phyloP scores from a whole-genome alignment of 345 rosid species.

The Iberis pinnata region DNA sequence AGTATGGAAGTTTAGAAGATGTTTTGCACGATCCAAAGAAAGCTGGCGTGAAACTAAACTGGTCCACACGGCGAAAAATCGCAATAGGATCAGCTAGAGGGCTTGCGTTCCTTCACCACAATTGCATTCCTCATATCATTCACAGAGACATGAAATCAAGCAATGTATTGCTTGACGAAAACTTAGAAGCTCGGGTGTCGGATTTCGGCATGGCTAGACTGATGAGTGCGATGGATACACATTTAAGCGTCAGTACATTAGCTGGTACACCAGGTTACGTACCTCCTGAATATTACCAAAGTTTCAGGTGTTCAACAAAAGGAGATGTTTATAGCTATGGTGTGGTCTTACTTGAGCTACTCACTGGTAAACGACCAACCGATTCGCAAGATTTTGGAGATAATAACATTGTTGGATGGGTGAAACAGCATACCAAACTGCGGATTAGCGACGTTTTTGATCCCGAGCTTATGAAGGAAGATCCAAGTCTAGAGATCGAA shows the following conservation, averaged over 20 bases:
- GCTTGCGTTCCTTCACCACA: conserved; percentile 85
- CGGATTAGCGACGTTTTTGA: conserved; percentile 64
- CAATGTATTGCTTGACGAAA: conserved; percentile 84
- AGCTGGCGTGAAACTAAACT: not conserved
- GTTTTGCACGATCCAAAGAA: conserved; percentile 56
- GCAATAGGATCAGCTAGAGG: conserved; percentile 91
- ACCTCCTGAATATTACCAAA: conserved; percentile 95
- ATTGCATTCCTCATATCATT: conserved; percentile 77
- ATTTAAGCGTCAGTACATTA: conserved; percentile 85
- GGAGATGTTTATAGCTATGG: conserved; percentile 96
- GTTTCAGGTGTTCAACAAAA: conserved; percentile 70
- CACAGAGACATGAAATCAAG: conserved; percentile 98
- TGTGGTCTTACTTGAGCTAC: conserved; percentile 77
- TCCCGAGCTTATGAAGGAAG: conserved; percentile 60
- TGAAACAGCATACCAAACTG: conserved; percentile 72
- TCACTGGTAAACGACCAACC: conserved; percentile 80
- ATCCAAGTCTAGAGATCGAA: conserved; percentile 58
- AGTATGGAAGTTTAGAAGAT: conserved; percentile 82
- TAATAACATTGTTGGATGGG: conserved; percentile 97
- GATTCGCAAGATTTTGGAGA: conserved; percentile 91
- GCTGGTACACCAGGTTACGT: conserved; percentile 97
- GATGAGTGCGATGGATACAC: conserved; percentile 81
- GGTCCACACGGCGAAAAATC: conserved; percentile 7
- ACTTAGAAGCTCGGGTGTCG: conserved; percentile 74
- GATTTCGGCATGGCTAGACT: conserved; percentile 98